Conservation (phyloP, 768 basidiomycete genomes). For the Leccinum variicolor region DNA sequence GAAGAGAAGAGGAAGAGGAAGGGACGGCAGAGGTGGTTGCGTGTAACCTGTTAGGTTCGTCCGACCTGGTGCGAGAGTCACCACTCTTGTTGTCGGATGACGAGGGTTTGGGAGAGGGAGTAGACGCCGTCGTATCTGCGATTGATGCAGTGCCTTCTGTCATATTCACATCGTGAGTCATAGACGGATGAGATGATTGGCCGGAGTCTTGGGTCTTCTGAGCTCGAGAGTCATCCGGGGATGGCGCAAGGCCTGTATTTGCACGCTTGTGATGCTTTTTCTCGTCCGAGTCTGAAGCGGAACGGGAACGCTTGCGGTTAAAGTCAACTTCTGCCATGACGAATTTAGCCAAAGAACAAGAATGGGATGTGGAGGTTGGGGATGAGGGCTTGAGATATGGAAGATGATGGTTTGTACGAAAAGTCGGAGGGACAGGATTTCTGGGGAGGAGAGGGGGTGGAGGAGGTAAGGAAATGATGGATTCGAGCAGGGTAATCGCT, state of each 20-base stretch:
- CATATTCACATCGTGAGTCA: constrained; percentile 63
- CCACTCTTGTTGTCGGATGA: constrained; percentile 43
- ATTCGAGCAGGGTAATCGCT: constrained; percentile 51
- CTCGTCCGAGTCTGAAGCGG: constrained; percentile 76
- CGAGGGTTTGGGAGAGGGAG: constrained; percentile 52
- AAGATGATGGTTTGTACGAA: constrained; percentile 37
- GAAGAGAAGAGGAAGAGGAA: constrained; percentile 44
- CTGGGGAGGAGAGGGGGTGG: constrained; percentile 49
- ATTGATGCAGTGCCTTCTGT: constrained; percentile 39
- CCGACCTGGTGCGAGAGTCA: constrained; percentile 32
- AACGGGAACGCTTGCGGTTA: constrained; percentile 84
- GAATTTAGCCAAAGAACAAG: constrained; percentile 49
- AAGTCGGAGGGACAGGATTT: constrained; percentile 38
- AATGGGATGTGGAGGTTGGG: constrained; percentile 36
- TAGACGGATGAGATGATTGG: constrained; percentile 36
- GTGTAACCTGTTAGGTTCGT: constrained; percentile 38
- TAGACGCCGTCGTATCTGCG: constrained; percentile 49
- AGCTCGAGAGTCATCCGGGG: constrained; percentile 59
- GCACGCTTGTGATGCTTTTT: constrained; percentile 80
- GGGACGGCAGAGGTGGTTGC: constrained; percentile 47
- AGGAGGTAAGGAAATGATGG: constrained; percentile 54
- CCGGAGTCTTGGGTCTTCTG: constrained; percentile 45
- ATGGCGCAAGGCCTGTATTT: constrained; percentile 69
- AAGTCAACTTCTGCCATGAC: constrained; percentile 85
- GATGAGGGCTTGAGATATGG: constrained; percentile 42